Evolutionary conservation across 495 filamentous ascomycete species (phyloP), one percentile per base, ranked within the genome.

Genomic region (Trichocladium antarcticum): DNA sequence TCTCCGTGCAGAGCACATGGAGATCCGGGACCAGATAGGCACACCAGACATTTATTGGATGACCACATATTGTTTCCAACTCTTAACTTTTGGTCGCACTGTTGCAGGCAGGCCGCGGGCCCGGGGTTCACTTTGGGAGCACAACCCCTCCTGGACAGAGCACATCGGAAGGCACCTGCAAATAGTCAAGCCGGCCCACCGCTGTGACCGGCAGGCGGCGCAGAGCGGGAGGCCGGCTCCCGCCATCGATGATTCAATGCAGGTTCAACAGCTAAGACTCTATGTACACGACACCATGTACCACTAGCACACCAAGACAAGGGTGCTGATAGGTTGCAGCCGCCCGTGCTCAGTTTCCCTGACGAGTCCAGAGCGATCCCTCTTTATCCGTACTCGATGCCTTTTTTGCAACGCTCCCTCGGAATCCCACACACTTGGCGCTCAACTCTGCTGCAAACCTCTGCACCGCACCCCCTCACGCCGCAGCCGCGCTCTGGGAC

Each of bases 211-310:
- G n/a, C n/a, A n/a, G n/a, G n/a, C n/a, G n/a, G 40, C 51, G 49
- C 50, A 59, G 54, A 59, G 51, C 60, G 53, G 58, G 58, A 62
- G 58, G 61, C 56, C 54, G 58, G 58, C 45, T 60, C 59, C 61
- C 61, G 59, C 61, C n/a, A n/a, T n/a, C n/a, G n/a, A n/a, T n/a
- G n/a, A 52, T 54, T 60, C 50, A 52, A 63, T 58, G 60, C 53
- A 58, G 31, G 47, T 45, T 50, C 51, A 31, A 47, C 49, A 52
- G 22, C 48, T 53, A 49, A 51, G n/a, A n/a, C n/a, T n/a, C n/a
- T n/a, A n/a, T 53, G 37, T 53, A 51, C 37, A 24, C 41, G 17
- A 21, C 34, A 21, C 39, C 28, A 5, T 9, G 27, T n/a, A 15
- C 44, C 35, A 16, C 15, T 19, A 37, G 29, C 37, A 27, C 12